Percentiles rank a stretch among this genome's conserved stretches.
These are phyloP conservation scores for Alternaria triticina DNA, from an alignment of 2,329 filamentous ascomycete species.

Conservation along the genomic window DNA sequence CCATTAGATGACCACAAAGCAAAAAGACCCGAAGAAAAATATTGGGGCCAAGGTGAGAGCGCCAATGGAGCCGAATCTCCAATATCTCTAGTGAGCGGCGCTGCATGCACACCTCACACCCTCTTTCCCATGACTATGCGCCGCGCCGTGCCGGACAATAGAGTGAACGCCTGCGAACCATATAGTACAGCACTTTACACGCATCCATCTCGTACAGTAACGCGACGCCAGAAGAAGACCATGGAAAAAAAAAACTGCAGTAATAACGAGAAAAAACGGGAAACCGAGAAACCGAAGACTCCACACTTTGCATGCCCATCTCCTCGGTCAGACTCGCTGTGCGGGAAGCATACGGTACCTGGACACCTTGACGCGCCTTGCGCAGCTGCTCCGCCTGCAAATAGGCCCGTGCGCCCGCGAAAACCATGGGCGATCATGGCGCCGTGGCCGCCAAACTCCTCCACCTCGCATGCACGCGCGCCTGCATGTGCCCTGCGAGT, in stretches of 20 bases:
- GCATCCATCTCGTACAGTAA: not conserved
- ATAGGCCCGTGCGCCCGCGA: not conserved
- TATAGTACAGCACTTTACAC: not conserved
- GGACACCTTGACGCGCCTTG: not conserved
- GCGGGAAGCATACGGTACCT: not conserved
- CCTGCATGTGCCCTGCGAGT: constrained; percentile 9
- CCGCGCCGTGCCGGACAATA: not conserved
- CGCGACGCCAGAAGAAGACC: not conserved
- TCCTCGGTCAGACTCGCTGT: not conserved
- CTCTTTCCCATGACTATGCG: not conserved
- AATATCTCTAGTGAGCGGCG: not conserved
- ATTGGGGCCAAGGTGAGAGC: not conserved
- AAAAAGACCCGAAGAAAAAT: not conserved
- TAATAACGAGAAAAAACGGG: not conserved
- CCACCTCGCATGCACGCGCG: not conserved
- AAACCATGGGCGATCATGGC: not conserved
- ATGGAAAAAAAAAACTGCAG: not conserved
- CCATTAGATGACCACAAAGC: not conserved
- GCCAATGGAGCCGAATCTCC: not conserved
- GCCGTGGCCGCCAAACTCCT: not conserved
- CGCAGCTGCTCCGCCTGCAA: not conserved
- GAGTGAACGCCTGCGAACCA: not conserved
- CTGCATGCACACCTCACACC: not conserved
- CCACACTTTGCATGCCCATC: not conserved
- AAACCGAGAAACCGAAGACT: not conserved